Percentiles rank a stretch among this genome's conserved stretches.
These are phyloP conservation scores for Hansenula lynferdii DNA, from an alignment of 1,139 yeast species.

Conservation along the genomic window DNA sequence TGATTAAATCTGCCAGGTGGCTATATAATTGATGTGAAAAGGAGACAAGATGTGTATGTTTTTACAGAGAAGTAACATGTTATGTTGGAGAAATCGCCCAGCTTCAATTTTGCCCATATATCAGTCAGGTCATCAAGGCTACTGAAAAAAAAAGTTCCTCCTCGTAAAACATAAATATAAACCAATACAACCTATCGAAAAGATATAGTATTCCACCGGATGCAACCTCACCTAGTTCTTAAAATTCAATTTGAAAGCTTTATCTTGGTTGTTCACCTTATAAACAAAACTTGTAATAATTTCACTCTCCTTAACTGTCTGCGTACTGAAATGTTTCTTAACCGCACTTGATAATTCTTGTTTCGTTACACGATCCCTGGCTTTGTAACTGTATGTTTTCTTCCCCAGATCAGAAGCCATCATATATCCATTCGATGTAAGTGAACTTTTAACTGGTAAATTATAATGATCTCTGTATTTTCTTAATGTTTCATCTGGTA, in stretches of 20 bases:
- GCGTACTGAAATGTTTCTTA: constrained; percentile 57
- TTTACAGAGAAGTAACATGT: no score
- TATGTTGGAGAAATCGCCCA: no score
- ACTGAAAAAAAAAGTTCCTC: no score
- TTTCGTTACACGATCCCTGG: constrained; percentile 42
- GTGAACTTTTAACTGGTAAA: constrained; percentile 42
- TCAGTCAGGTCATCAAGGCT: no score
- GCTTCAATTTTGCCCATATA: no score
- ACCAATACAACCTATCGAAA: no score
- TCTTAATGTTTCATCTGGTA: constrained; percentile 50
- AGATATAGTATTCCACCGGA: no score
- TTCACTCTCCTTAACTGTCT: constrained; percentile 71
- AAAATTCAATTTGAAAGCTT: constrained; percentile 21
- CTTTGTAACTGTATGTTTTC: constrained; percentile 46
- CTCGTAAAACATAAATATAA: no score
- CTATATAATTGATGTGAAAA: no score
- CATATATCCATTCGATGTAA: constrained; percentile 55
- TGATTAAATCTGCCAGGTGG: no score
- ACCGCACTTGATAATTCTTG: constrained; percentile 50
- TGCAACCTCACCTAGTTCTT: no score
- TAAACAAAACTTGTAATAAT: constrained; percentile 74
- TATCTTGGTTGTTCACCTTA: constrained; percentile 51
- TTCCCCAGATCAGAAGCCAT: constrained; percentile 61
- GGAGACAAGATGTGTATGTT: no score
- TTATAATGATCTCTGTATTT: constrained; percentile 51